Evolutionary conservation across 2,329 filamentous ascomycete genomes (phyloP).

Genomic region (Paraphoma chrysanthemicola): DNA sequence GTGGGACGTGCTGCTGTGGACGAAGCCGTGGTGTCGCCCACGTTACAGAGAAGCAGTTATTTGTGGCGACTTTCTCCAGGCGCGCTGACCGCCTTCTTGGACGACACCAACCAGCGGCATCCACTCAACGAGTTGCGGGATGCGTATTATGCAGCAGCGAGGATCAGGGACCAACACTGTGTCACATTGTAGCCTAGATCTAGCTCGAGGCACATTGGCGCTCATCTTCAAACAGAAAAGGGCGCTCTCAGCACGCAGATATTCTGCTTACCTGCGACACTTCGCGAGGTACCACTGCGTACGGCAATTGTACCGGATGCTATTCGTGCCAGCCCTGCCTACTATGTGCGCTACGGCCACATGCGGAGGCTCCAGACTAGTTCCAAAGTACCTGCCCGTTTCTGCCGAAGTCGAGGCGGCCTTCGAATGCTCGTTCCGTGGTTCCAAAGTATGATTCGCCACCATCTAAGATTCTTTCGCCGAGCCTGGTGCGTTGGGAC

Average conservation of each 20-base stretch:
- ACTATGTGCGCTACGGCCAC: constrained; percentile 31
- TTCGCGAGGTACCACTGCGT: background rate
- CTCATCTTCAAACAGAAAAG: background rate
- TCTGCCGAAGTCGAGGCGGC: constrained; percentile 24
- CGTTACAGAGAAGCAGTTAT: constrained; percentile 25
- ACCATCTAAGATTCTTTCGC: background rate
- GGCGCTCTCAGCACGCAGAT: background rate
- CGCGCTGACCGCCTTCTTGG: constrained; percentile 34
- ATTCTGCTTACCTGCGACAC: background rate
- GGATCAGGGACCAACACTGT: constrained; percentile 14
- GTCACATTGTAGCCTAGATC: background rate
- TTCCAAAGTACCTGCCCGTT: constrained; percentile 28
- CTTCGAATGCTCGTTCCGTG: constrained; percentile 9
- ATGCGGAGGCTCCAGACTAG: constrained; percentile 32
- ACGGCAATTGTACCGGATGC: constrained; percentile 17
- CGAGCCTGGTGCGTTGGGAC: background rate
- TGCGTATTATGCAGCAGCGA: constrained; percentile 20
- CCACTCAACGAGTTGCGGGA: constrained; percentile 16
- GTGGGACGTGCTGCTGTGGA: background rate
- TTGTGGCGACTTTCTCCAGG: constrained; percentile 31
- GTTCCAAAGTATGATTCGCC: constrained; percentile 4
- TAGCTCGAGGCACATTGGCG: background rate
- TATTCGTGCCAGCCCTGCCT: constrained; percentile 20
- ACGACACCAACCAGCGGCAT: constrained; percentile 14
- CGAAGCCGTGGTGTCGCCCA: constrained; percentile 15